A percentile compares a stretch with the other conserved stretches of the same genome.
Conservation (phyloP, 352 stramenopile genomes). For the Phytopythium helicoides region DNA sequence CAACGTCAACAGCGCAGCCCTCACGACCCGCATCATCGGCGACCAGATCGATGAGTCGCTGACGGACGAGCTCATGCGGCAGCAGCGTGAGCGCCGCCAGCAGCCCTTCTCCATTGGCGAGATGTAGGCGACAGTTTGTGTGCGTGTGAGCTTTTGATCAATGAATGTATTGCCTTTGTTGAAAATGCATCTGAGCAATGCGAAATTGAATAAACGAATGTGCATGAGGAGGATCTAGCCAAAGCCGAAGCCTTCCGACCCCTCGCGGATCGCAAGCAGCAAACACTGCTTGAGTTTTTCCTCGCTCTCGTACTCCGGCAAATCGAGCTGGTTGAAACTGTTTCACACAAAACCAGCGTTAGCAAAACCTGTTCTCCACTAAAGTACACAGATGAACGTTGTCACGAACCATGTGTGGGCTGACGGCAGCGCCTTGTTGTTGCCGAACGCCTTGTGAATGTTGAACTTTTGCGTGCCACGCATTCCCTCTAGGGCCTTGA, state of each 20-base stretch:
- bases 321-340: slow-evolving; percentile 99
- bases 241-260: slow-evolving; percentile 97
- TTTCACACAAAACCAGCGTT: slow-evolving; percentile 9
- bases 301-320: slow-evolving; percentile 97
- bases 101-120: slow-evolving; percentile 8
- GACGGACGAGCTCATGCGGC: slow-evolving; percentile 4
- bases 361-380: slow-evolving; percentile 11
- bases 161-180: background rate
- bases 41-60: slow-evolving; percentile 47
- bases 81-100: slow-evolving; percentile 5
- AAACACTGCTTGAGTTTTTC: slow-evolving; percentile 97
- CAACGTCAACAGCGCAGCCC: slow-evolving; percentile 75
- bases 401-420: slow-evolving; percentile 95
- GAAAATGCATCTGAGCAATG: too few relatives aligned
- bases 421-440: slow-evolving; percentile 79
- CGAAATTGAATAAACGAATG: too few relatives aligned
- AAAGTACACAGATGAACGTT: too few relatives aligned
- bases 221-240: slow-evolving; percentile 61
- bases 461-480: slow-evolving; percentile 98
- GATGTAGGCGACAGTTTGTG: background rate
- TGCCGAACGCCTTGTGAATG: slow-evolving; percentile 97
- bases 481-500: slow-evolving; percentile 98
- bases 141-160: background rate
- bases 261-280: slow-evolving; percentile 97
- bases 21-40: slow-evolving; percentile 70